Evolutionary conservation across 2,329 filamentous ascomycete genomes (phyloP), one percentile per base, ranked within the genome.

Genomic region (Geosmithia morbida): DNA sequence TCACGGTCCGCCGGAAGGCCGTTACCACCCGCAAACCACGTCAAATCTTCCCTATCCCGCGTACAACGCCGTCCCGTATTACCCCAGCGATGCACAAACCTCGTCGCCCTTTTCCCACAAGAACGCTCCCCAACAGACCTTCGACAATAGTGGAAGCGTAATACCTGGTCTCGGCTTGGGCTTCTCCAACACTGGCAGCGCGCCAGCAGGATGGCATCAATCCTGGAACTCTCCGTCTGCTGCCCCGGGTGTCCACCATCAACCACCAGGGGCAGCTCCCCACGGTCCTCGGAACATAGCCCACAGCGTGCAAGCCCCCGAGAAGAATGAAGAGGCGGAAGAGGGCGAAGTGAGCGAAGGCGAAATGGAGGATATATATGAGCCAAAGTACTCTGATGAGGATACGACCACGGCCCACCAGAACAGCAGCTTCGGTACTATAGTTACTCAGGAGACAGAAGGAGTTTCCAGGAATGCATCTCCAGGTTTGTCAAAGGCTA

Each of bases 291-390:
- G 13, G 11, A 37, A 13, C 10, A 37, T 16, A 3, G 33, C 33
- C 14, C 33, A 5, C 14, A 11, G 3, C 33, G 33, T 37, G 6
- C 33, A 5, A 13, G 11, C 11, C 14, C 6, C 33, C 33, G 33
- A 11, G 43, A 22, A 33, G 10, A n/a, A 20, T 8, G 48, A 49
- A 13, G 44, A 14, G 14, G 43, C 43, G 41, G 48, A 49, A 13
- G 48, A 49, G 18, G 48, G 48, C 16, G 87, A 94, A 60, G 61
- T 92, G 29, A 85, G 79, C 52, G 86, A 90, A 55, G 75, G 71
- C 17, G 79, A 83, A 54, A 70, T 74, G 45, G 74, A 79, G 45
- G 73, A 79, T 54, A 55, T 72, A 2, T 78, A 79, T 51, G 72
- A 76, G 45, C 68, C 71, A 10, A 30, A 48, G 39, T 40, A 44